Base-by-base conservation (phyloP, 2,329 filamentous ascomycete genomes). In the Penicillium griseofulvum region DNA sequence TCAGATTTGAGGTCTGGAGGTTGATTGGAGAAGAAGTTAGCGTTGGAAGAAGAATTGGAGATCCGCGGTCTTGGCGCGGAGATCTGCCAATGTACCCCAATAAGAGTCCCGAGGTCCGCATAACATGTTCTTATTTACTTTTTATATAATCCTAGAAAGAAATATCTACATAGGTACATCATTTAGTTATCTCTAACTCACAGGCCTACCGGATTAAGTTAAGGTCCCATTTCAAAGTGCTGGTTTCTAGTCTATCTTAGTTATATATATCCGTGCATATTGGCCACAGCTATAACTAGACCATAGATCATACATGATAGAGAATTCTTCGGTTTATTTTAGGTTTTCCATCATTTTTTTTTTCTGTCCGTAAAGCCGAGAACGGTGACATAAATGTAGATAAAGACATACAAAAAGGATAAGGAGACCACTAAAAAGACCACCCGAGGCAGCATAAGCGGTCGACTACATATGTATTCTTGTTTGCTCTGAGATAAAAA, bases 41-140 rank as follows among this genome's bases (percentile, higher is more conserved):
- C 51, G 58, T 56, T 63, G 46, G 45, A 47, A 52, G 52, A 59
- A 67, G 65, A 63, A 58, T 60, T 59, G 56, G 58, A 55, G 64
- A 59, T 56, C 57, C 31, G 29, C 52, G 49, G 60, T 61, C 67
- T 68, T 68, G 65, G 67, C 67, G 54, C 52, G 58, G 60, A 65
- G 63, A 61, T 58, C 47, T 2, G 39, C 79, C 73, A 33, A 75
- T 81, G 82, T 87, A 31, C 47, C 34, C 42, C 42, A 22, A 41
- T 22, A 7, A 16, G 16, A 24, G 9, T 45, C 14, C 42, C 28
- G 17, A 33, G 42, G 17, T 45, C 28, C 14, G 17, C 19, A 45
- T 24, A 45, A n/a, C 24, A 11, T n/a, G 29, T 45, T 11, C 11
- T 45, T 24, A n/a, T 24, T 1, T 34, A 45, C 5, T 22, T 16